Evolutionary conservation across 225 moss, liverwort and hornwort genomes (phyloP), one percentile per base, ranked within the genome.

Genomic region (Physcomitrellopsis africana): DNA sequence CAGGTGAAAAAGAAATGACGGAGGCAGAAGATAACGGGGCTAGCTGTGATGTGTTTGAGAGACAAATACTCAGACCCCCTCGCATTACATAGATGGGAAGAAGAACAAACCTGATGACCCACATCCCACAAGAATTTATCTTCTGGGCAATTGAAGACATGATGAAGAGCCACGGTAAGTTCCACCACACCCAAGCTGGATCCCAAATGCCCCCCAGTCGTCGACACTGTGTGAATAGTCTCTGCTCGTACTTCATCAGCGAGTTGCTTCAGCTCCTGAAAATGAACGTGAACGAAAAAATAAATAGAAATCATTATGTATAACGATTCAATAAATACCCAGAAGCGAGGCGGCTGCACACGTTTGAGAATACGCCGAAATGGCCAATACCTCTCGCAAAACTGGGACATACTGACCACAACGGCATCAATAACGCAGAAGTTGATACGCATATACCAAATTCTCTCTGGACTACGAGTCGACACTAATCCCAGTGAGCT

Each of bases 121-220:
- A 87, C 87, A 11, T 87, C 87, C 87, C 87, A 87, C 63, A 87
- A 64, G 74, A 87, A 84, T 74, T 84, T 87, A 13, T 87, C 87
- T 60, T 87, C 87, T 17, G 87, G 87, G 27, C 84, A 84, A 75
- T 87, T 87, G 56, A 87, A 87, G 8, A 87, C 87, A 68, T 87
- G 84, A 11, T 87, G 87, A 24, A 87, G 76, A 22, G 87, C 87
- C 11, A 87, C 84, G 27, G 87, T 87, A 22, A 87, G 87, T 64
- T 87, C 87, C 71, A 87, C 87, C 12, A 87, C 87, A 8, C 87
- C 87, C 75, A 87, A 80, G 67, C 87, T 82, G 59, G 87, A 87
- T 44, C 87, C 87, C 71, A 87, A 77, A 55, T 87, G 87, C 5
- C 87, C 87, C 12, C 87, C 87, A 8, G 84, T 87, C 44, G 68